phyloP scores from a whole-genome alignment of 176 grass and related monocot genomes.

The Phragmites australis region DNA sequence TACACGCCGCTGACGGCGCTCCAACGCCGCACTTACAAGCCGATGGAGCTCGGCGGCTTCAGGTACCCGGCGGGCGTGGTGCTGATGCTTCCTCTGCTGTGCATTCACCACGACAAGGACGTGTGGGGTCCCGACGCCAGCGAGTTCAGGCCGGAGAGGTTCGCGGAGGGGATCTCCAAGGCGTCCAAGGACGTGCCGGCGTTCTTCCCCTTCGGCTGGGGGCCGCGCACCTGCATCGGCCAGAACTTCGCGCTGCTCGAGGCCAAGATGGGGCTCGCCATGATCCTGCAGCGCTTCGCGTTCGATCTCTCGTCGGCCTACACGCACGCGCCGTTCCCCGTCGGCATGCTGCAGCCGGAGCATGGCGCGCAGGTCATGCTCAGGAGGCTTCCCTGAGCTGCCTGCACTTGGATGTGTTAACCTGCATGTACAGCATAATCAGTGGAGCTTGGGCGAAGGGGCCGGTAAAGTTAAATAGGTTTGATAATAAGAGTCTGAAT shows the following conservation, averaged over 20 bases:
- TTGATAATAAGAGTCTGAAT: too few species aligned
- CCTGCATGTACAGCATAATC: conserved; percentile 40
- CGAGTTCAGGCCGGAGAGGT: conserved; percentile 77
- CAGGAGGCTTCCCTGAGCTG: conserved; percentile 34
- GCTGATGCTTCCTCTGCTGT: conserved; percentile 48
- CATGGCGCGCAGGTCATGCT: conserved; percentile 68
- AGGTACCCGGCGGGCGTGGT: conserved; percentile 56
- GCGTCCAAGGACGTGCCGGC: conserved; percentile 53
- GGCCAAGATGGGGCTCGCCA: conserved; percentile 67
- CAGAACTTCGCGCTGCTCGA: conserved; percentile 81
- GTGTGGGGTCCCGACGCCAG: conserved; percentile 56
- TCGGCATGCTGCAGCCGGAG: conserved; percentile 55
- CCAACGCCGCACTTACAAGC: conserved; percentile 40
- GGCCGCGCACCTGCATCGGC: conserved; percentile 66
- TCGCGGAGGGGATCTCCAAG: conserved; percentile 62
- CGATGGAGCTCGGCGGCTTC: conserved; percentile 49
- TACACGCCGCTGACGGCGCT: conserved; percentile 50
- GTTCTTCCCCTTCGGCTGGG: conserved; percentile 70
- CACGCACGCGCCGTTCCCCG: conserved; percentile 52
- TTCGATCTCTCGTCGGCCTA: conserved; percentile 75
- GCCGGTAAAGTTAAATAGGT: not conserved
- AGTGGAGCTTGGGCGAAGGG: not conserved
- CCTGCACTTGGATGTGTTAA: not conserved
- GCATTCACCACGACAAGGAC: conserved; percentile 63
- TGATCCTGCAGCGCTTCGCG: conserved; percentile 70